Base-by-base conservation (phyloP, 2,329 filamentous ascomycete genomes). In the Ceratocystis alfenasii region DNA sequence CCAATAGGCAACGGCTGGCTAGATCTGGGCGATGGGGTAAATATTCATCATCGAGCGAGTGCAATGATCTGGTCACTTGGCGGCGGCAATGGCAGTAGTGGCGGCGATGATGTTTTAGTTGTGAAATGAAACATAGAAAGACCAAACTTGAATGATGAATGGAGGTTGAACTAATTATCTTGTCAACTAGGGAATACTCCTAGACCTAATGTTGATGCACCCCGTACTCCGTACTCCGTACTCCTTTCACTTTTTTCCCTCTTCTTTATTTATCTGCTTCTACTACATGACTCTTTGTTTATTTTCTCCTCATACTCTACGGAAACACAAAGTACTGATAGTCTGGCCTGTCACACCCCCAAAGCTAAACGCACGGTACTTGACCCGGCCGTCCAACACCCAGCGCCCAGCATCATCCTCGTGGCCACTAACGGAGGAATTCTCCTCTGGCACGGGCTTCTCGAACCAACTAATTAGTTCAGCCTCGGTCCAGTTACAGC, bases 401-500 rank as follows among this genome's bases (percentile, higher is more conserved):
- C 95, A 80, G 48, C 68, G 33, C 3, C 65, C 74, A 68, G 3
- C 73, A 71, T 62, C 74, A 25, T 62, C 66, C 36, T 68, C 70
- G 61, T 69, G 36, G 36, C 10, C 36, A 41, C 36, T 5, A 12
- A 41, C 36, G 12, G 36, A 41, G 12, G 12, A 4, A 15, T 41
- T 41, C 3, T 15, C 36, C 8, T 41, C 36, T 15, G 12, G 3
- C 12, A 41, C 36, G 12, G 2, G 75, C 78, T 1, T 67, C 70
- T 63, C 84, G 73, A 97, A 94, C 91, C 93, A 97, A 17, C 76
- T 77, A 68, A 81, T 79, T 71, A 99, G 76, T 78, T 99, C 94
- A 50, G 85, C 83, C 77, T 94, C 91, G 1, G 93, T 97, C 94
- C 94, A 99, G 76, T 99, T 99, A 75, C 94, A 99, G 75, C 91